Evolutionary conservation across 2,329 filamentous ascomycete species (phyloP), one percentile per base, ranked within the genome.

Genomic region (Penicillium sp.): DNA sequence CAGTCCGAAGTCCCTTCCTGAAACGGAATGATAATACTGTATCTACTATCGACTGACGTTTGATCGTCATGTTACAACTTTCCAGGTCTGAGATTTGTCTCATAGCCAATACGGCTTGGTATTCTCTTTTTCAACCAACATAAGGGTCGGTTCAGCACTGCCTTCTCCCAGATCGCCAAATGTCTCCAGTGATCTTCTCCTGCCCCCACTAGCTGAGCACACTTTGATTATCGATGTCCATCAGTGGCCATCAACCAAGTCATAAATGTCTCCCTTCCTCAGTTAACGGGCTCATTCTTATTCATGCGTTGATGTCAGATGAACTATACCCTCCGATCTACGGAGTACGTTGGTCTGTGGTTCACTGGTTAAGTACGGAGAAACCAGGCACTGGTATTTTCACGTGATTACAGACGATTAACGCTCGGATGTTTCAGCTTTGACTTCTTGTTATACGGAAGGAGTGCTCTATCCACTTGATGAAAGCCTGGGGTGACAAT

Each of bases 111-210:
- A n/a, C 16, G 35, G 35, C 5, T 5, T 28, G 26, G 26, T 28
- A 33, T 5, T 33, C 26, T 30, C 5, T 30, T 9, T 30, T 5
- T 12, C 16, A 18, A 8, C n/a, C n/a, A 35, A 40, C 35, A 20
- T 40, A 14, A 18, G 5, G 26, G 5, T 30, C 40, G 48, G 14
- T 23, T 46, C 43, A 43, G 51, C 51, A 53, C 51, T 46, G 51
- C 51, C 51, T 45, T 53, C 14, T 23, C 20, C 21, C 20, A 38
- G 51, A 53, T 53, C 51, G 51, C 42, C 51, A 53, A 47, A 23
- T n/a, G 23, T 33, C 21, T 45, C 38, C 38, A 33, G 11, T 51
- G 42, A 38, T 53, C 35, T 52, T 46, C 51, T 52, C 40, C 3
- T 24, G 50, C 33, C 26, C 20, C 50, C 50, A 24, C 50, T 24